phyloP scores from a whole-genome alignment of 129 eudicot species.

The Pittosporum tobira region DNA sequence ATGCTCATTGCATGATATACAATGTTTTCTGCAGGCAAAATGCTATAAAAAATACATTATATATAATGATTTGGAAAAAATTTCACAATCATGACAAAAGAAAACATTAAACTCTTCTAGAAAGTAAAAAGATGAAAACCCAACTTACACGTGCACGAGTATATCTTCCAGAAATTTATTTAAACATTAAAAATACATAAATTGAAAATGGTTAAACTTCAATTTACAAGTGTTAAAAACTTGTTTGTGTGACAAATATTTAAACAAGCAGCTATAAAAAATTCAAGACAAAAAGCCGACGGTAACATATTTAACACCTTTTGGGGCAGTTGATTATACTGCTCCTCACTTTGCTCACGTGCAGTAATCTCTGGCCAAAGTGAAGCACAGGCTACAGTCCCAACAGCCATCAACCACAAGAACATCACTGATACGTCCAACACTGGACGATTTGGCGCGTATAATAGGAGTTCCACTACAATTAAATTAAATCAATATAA shows the following conservation, averaged over 20 bases:
- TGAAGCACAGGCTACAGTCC: constrained; percentile 58
- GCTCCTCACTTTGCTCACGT: constrained; percentile 37
- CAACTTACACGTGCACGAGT: too few relatives aligned
- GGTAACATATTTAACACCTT: constrained; percentile 38
- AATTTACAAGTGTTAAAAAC: background rate
- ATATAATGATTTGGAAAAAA: too few relatives aligned
- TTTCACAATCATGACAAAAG: too few relatives aligned
- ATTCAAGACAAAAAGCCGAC: background rate
- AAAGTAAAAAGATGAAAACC: too few relatives aligned
- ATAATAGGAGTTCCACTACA: constrained; percentile 62
- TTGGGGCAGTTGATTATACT: constrained; percentile 48
- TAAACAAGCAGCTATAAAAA: too few relatives aligned
- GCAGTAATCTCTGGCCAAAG: constrained; percentile 60
- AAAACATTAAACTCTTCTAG: too few relatives aligned
- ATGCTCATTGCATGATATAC: background rate
- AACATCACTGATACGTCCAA: constrained; percentile 57
- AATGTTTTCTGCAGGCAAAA: background rate
- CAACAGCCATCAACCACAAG: constrained; percentile 77
- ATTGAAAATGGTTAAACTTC: too few relatives aligned
- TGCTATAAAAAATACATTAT: background rate
- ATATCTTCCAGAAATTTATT: too few relatives aligned
- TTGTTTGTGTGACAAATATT: background rate
- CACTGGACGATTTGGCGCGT: constrained; percentile 53
- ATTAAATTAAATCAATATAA: background rate
- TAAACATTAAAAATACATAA: too few relatives aligned